These are phyloP conservation scores for Fonsecaea multimorphosa DNA, from an alignment of 2,329 filamentous ascomycete genomes.

Conservation along the genomic window DNA sequence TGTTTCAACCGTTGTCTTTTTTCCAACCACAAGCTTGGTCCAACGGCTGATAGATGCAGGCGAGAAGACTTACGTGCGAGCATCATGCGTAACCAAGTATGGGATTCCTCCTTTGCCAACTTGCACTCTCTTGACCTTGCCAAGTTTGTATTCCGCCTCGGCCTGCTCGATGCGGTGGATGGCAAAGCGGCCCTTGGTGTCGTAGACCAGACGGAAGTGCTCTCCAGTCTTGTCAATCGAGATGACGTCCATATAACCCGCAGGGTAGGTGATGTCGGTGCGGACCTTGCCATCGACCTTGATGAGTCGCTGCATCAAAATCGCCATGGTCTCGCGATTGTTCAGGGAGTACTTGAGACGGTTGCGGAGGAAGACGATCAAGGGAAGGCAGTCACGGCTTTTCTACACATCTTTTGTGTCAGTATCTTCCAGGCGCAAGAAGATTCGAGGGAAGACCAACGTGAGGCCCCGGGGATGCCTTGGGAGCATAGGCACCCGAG, in stretches of 20 bases:
- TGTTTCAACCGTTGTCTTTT: constrained; percentile 37
- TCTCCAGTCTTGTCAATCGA: constrained; percentile 99
- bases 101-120: constrained; percentile 99
- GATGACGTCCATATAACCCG: constrained; percentile 99
- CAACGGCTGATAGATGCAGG: constrained; percentile 99
- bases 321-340: constrained; percentile 94
- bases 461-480: constrained; percentile 76
- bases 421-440: constrained; percentile 17
- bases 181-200: constrained; percentile 99
- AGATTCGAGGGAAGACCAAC: constrained; percentile 24
- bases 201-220: constrained; percentile 99
- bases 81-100: constrained; percentile 99
- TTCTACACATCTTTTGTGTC: constrained; percentile 72
- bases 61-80: constrained; percentile 90
- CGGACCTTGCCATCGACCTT: constrained; percentile 99
- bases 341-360: constrained; percentile 99
- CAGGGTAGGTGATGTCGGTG: constrained; percentile 96
- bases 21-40: constrained; percentile 92
- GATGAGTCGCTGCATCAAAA: constrained; percentile 99
- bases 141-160: constrained; percentile 99
- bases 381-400: constrained; percentile 96
- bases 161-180: constrained; percentile 98
- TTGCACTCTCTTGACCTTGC: constrained; percentile 99
- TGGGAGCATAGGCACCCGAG: constrained; percentile 80
- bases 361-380: constrained; percentile 96